Evolutionary conservation across 352 stramenopile genomes (phyloP).

Genomic region (Pythium apleroticum): DNA sequence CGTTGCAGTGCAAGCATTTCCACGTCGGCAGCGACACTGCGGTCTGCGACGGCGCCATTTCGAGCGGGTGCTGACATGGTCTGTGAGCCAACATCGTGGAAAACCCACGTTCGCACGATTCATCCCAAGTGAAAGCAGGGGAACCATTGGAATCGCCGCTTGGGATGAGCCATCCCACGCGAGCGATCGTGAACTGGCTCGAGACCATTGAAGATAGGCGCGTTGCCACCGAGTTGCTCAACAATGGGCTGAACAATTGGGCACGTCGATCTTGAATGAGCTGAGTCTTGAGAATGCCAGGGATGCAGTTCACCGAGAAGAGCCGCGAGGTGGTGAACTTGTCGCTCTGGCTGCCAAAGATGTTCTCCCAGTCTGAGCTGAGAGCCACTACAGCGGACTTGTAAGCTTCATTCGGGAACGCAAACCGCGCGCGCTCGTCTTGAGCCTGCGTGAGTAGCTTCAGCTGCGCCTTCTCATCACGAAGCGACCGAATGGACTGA

Average conservation of each 20-base stretch:
- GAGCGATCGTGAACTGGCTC: constrained; percentile 22
- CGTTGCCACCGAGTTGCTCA: not conserved
- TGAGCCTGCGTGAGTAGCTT: constrained; percentile 14
- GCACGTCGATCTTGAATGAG: not conserved
- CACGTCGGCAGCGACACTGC: constrained; percentile 28
- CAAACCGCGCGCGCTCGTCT: constrained; percentile 29
- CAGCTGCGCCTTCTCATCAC: constrained; percentile 16
- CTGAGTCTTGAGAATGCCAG: constrained; percentile 35
- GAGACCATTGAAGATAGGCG: constrained; percentile 6
- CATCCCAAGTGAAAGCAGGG: constrained; percentile 31
- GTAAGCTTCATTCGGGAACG: constrained; percentile 38
- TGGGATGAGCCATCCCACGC: constrained; percentile 54
- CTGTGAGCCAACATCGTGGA: constrained; percentile 51
- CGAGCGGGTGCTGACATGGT: constrained; percentile 24
- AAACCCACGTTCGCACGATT: constrained; percentile 43
- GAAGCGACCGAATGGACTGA: constrained; percentile 12
- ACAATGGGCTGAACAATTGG: not conserved
- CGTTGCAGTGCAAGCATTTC: constrained; percentile 52
- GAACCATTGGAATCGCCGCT: constrained; percentile 5
- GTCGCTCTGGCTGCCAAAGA: constrained; percentile 61
- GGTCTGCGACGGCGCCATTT: constrained; percentile 15
- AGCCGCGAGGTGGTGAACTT: constrained; percentile 45
- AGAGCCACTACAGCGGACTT: constrained; percentile 40
- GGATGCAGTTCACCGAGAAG: constrained; percentile 45
- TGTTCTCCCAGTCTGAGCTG: constrained; percentile 63